phyloP scores from a whole-genome alignment of 495 filamentous ascomycete genomes.

The Lentithecium fluviatile region DNA sequence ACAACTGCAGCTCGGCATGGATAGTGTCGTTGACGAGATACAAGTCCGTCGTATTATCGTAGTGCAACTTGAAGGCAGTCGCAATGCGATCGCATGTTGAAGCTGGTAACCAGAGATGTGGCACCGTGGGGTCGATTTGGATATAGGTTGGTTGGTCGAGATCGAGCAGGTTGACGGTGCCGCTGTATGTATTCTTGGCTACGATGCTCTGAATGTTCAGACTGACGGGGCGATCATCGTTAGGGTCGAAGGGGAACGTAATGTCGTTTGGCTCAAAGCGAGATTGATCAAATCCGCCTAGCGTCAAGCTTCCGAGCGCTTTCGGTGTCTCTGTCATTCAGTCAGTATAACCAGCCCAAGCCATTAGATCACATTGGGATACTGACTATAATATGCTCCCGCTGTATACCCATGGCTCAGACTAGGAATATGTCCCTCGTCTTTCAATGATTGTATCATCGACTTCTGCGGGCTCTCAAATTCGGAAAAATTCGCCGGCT shows the following conservation, averaged over 20 bases:
- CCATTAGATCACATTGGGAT: neutral
- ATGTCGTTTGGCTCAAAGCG: conserved; percentile 49
- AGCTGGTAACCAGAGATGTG: conserved; percentile 55
- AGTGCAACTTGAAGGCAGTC: conserved; percentile 49
- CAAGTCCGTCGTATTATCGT: conserved; percentile 44
- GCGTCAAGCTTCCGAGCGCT: conserved; percentile 47
- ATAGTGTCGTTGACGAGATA: conserved; percentile 52
- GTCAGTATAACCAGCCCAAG: neutral
- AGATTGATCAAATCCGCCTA: conserved; percentile 56
- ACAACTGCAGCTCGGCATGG: conserved; percentile 41
- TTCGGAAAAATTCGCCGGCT: neutral
- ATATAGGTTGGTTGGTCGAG: neutral
- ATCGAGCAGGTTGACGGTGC: neutral
- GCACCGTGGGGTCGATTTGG: conserved; percentile 53
- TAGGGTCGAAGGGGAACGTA: conserved; percentile 48
- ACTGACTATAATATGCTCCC: neutral
- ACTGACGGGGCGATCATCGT: conserved; percentile 31
- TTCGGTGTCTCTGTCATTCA: neutral
- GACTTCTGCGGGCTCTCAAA: neutral
- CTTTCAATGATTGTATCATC: neutral
- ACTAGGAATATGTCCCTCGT: neutral
- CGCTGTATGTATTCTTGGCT: neutral
- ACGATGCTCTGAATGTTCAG: conserved; percentile 14
- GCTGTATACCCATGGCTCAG: neutral
- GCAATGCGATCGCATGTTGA: conserved; percentile 53